phyloP scores from a whole-genome alignment of 78 protist genomes.

The Dictyostelium citrinum region DNA sequence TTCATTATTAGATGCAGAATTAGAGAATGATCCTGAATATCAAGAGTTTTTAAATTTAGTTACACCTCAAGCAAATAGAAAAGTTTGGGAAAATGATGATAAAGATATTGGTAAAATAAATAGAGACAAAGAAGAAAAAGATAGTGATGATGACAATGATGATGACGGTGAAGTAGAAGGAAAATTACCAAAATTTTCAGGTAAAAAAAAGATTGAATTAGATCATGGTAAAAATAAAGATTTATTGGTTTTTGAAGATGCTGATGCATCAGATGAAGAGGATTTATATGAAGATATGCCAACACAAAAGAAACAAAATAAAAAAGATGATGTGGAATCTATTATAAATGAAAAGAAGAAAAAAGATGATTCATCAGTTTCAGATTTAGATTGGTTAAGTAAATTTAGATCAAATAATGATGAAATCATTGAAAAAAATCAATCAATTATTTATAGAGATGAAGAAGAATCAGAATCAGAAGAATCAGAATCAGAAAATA shows the following conservation, averaged over 20 bases:
- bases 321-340: neutral
- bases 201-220: conserved; percentile 7
- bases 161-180: neutral
- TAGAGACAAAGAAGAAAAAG: neutral
- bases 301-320: neutral
- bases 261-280: neutral
- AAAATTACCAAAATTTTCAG: neutral
- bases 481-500: neutral
- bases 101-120: neutral
- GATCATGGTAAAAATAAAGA: neutral
- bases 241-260: conserved; percentile 5
- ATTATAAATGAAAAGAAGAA: neutral
- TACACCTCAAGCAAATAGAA: neutral
- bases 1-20: neutral
- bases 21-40: conserved; percentile 45
- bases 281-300: conserved; percentile 39
- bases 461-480: neutral
- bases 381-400: conserved; percentile 72
- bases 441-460: neutral
- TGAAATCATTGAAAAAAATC: neutral
- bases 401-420: conserved; percentile 17
- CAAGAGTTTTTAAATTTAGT: conserved; percentile 3
- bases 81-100: conserved; percentile 36
- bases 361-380: conserved; percentile 15
- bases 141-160: neutral